phyloP scores from a whole-genome alignment of 345 rosid genomes.

The Barbarea vulgaris region DNA sequence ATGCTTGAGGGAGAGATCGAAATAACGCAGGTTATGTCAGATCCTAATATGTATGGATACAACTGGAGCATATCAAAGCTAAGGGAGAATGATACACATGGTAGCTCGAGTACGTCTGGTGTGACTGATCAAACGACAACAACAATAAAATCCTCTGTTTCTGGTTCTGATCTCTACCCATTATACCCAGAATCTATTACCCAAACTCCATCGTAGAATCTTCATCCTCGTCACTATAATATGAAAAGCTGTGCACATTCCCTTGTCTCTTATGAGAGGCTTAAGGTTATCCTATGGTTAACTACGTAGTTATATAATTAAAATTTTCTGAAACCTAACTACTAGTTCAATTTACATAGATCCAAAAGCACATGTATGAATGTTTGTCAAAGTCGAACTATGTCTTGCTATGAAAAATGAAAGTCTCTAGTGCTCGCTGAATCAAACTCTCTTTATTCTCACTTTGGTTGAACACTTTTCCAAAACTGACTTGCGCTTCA shows the following conservation, averaged over 20 bases:
- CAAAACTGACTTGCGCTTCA: conserved; percentile 25
- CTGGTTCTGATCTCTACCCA: conserved; percentile 24
- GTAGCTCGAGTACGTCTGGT: conserved; percentile 22
- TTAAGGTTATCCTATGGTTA: neutral
- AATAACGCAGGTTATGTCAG: conserved; percentile 35
- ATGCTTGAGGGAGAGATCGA: conserved; percentile 45
- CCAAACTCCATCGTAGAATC: neutral
- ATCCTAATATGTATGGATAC: conserved; percentile 29
- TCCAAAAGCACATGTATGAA: no score
- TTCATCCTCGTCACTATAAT: neutral
- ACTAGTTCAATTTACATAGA: neutral
- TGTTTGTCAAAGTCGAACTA: neutral
- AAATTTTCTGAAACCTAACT: neutral
- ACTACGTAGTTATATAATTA: neutral
- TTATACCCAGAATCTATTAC: conserved; percentile 12
- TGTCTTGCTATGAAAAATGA: neutral
- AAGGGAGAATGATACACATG: conserved; percentile 25
- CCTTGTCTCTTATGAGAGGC: neutral
- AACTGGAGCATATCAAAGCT: conserved; percentile 38
- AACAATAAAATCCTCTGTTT: conserved; percentile 16
- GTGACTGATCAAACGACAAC: conserved; percentile 9
- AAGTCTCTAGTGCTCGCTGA: no score
- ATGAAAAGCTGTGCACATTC: neutral
- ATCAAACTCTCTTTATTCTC: neutral
- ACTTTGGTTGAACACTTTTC: neutral